Conservation (phyloP, 192 early-diverging fungal genomes). For the Coemansia sp. region DNA sequence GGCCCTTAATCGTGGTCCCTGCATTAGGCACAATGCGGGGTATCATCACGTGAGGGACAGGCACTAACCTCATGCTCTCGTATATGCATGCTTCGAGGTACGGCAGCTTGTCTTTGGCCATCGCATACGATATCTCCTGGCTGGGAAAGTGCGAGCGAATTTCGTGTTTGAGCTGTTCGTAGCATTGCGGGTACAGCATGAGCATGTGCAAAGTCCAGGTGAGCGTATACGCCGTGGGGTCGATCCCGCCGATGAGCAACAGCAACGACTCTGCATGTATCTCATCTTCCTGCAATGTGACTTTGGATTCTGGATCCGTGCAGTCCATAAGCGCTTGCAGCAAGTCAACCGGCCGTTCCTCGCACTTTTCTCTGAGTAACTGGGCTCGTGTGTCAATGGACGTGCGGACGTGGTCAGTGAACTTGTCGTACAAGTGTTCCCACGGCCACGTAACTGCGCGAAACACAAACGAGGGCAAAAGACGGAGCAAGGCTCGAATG, state of each 20-base stretch:
- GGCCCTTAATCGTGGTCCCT: constrained; percentile 14
- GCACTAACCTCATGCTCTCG: constrained; percentile 31
- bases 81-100: constrained; percentile 36
- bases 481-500: constrained; percentile 16
- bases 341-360: constrained; percentile 15
- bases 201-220: constrained; percentile 40
- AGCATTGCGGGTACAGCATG: constrained; percentile 27
- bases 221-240: constrained; percentile 36
- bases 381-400: constrained; percentile 18
- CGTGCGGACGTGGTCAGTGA: constrained; percentile 11
- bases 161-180: neutral
- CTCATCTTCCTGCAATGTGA: constrained; percentile 10
- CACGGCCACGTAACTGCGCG: constrained; percentile 14
- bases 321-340: constrained; percentile 41
- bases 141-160: constrained; percentile 9
- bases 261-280: constrained; percentile 32
- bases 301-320: constrained; percentile 18
- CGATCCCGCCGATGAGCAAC: constrained; percentile 30
- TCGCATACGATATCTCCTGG: neutral
- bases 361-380: constrained; percentile 4
- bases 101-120: constrained; percentile 7
- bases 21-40: constrained; percentile 6
- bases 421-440: constrained; percentile 20
- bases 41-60: constrained; percentile 28
- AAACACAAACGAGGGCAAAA: constrained; percentile 26